Evolutionary conservation across 768 basidiomycete species (phyloP).

Genomic region (Suillus luteus): DNA sequence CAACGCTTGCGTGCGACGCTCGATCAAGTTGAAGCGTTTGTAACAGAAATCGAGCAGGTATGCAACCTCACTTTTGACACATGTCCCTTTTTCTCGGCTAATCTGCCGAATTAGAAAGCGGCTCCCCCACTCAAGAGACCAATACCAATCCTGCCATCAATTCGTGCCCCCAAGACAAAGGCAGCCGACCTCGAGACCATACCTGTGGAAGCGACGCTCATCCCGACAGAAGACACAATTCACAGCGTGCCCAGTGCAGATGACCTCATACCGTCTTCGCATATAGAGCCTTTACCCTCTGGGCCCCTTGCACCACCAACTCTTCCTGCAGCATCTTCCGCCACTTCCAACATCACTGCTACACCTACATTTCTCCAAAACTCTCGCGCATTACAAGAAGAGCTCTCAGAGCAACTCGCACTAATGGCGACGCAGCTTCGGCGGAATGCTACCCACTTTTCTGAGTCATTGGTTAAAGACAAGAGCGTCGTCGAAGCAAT

Average conservation of each 20-base stretch:
- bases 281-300: constrained; percentile 15
- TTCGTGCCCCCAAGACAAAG: constrained; percentile 45
- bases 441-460: constrained; percentile 79
- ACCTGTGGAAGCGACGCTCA: constrained; percentile 22
- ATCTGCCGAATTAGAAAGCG: constrained; percentile 37
- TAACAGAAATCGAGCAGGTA: constrained; percentile 58
- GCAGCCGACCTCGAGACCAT: constrained; percentile 12
- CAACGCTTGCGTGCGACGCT: constrained; percentile 51
- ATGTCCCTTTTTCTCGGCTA: background rate
- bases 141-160: constrained; percentile 51
- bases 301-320: constrained; percentile 19
- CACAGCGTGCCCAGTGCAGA: constrained; percentile 17
- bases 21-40: constrained; percentile 54
- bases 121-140: constrained; percentile 43
- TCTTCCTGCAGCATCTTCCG: constrained; percentile 27
- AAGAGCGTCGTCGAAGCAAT: constrained; percentile 67
- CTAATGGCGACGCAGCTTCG: constrained; percentile 89
- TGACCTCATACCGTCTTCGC: constrained; percentile 45
- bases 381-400: constrained; percentile 67
- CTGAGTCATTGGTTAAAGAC: constrained; percentile 71
- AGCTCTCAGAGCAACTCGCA: constrained; percentile 72
- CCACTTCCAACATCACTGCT: constrained; percentile 37
- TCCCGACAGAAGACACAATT: constrained; percentile 25
- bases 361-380: constrained; percentile 49
- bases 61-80: background rate